phyloP scores from a whole-genome alignment of 176 grass and related monocot genomes.

The Bromus sterilis region DNA sequence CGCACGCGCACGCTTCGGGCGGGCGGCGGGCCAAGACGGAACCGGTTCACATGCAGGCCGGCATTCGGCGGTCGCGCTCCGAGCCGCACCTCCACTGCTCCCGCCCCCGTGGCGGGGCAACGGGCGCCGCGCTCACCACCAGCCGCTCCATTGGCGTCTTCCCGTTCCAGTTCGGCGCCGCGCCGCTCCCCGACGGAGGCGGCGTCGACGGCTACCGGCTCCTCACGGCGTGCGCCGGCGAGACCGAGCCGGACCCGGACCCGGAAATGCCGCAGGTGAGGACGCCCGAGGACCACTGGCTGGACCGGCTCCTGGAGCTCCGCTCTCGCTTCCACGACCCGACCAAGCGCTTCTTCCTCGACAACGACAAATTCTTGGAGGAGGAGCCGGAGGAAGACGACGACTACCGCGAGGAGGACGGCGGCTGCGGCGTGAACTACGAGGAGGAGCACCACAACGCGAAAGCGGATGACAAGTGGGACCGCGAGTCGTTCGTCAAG shows the following conservation, averaged over 20 bases:
- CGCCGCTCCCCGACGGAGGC: conserved; percentile 40
- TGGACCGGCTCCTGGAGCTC: conserved; percentile 67
- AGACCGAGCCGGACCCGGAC: conserved; percentile 6
- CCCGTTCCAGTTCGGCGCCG: conserved; percentile 56
- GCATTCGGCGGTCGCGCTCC: conserved; percentile 63
- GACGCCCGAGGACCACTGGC: conserved; percentile 52
- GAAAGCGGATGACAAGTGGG: conserved; percentile 44
- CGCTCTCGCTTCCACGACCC: conserved; percentile 57
- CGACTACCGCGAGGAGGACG: conserved; percentile 14
- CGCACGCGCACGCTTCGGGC: background rate
- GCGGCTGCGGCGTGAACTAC: conserved; percentile 67
- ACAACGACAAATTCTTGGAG: conserved; percentile 2
- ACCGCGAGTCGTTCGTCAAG: conserved; percentile 62
- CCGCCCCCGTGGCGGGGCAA: conserved; percentile 19
- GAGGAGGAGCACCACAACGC: conserved; percentile 28
- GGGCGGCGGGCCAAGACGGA: conserved; percentile 12
- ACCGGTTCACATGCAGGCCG: conserved; percentile 33
- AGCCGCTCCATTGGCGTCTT: conserved; percentile 60
- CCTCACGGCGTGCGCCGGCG: conserved; percentile 37
- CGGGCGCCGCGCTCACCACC: conserved; percentile 49
- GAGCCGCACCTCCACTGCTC: conserved; percentile 64
- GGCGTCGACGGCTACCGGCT: conserved; percentile 31
- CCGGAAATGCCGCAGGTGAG: conserved; percentile 3
- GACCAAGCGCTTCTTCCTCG: conserved; percentile 21
- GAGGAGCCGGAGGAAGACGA: background rate